Base-by-base conservation (phyloP, 2,329 filamentous ascomycete genomes). In the Fusarium siculi region DNA sequence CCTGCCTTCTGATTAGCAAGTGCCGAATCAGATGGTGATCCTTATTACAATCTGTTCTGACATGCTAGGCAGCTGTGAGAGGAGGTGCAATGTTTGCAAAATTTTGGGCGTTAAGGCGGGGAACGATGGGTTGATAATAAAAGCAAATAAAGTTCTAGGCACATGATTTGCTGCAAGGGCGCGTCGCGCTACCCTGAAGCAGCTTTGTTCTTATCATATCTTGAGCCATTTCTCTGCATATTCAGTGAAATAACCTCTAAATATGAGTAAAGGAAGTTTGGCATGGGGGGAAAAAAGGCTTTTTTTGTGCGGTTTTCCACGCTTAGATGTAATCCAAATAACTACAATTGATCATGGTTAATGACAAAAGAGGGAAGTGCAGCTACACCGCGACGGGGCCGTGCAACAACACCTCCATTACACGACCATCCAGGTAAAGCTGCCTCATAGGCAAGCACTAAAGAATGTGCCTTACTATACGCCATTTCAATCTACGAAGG, bases 1-100 rank as follows among this genome's bases (percentile, higher is more conserved):
- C 47, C 68, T 71, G 9, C 16, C 7, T 2, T 11, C 7, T 7
- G 0, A 11, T 70, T 23, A 70, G 28, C 3, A 5, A 16, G 11
- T 5, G 4, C 3, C 18, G 21, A 7, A 3, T 4, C 2, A 9
- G 4, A 4, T 3, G 3, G 7, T 1, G 0, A 6, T 28, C 9
- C 9, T n/a, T 0, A 9, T 23, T 39, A 71, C 68, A 44, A 71
- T 71, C 4, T 50, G 65, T 43, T 63, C 62, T 14, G 57, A 25
- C 68, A 71, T 71, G 9, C 9, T 63, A 43, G 25, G 10, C 28
- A 9, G n/a, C 4, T 36, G 10, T 1, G 11, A 30, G 5, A 3
- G 21, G 4, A 2, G 30, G 30, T 5, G 25, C 34, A 46, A 23
- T 23, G 23, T 16, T 30, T 9, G 14, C 2, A 46, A 46, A 40